A percentile compares a stretch with the other conserved stretches of the same genome.
Evolutionary conservation across 2,329 filamentous ascomycete species (phyloP).

Genomic region (Beauveria varroae): DNA sequence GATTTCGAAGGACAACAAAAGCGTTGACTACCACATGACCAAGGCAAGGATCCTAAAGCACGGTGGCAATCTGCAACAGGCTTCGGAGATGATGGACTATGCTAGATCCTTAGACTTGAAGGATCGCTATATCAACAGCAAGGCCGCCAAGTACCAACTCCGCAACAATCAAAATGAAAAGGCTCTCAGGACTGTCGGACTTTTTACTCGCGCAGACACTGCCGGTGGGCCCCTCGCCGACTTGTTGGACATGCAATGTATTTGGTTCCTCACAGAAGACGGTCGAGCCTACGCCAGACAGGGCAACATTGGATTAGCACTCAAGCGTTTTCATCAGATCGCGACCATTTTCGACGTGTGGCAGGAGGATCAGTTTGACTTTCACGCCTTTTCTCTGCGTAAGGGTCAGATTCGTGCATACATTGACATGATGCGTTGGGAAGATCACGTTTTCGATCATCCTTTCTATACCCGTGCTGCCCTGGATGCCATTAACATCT

Average conservation of each 20-base stretch:
- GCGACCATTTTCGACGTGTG: conserved; percentile 93
- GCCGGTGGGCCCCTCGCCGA: conserved; percentile 82
- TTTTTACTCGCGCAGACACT: conserved; percentile 90
- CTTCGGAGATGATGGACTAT: conserved; percentile 80
- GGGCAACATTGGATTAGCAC: conserved; percentile 72
- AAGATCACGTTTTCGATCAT: conserved; percentile 83
- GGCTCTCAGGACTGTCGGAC: conserved; percentile 78
- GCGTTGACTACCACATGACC: conserved; percentile 89
- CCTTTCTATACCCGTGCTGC: conserved; percentile 87
- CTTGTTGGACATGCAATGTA: conserved; percentile 94
- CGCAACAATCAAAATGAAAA: conserved; percentile 85
- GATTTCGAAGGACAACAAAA: conserved; percentile 69
- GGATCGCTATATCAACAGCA: conserved; percentile 97
- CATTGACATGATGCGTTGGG: conserved; percentile 94
- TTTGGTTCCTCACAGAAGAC: conserved; percentile 96
- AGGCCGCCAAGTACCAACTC: conserved; percentile 93
- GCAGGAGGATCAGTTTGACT: conserved; percentile 98
- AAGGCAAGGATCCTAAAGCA: conserved; percentile 95
- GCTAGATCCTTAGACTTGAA: conserved; percentile 79
- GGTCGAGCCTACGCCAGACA: conserved; percentile 81
- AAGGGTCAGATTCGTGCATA: conserved; percentile 96
- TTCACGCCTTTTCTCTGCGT: conserved; percentile 93
- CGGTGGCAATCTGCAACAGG: conserved; percentile 68
- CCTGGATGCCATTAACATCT: conserved; percentile 71
- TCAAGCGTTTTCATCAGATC: conserved; percentile 86